Percentiles rank a stretch among this genome's conserved stretches.
These are phyloP conservation scores for Talaromyces proteolyticus DNA, from an alignment of 495 filamentous ascomycete species.

Conservation along the genomic window DNA sequence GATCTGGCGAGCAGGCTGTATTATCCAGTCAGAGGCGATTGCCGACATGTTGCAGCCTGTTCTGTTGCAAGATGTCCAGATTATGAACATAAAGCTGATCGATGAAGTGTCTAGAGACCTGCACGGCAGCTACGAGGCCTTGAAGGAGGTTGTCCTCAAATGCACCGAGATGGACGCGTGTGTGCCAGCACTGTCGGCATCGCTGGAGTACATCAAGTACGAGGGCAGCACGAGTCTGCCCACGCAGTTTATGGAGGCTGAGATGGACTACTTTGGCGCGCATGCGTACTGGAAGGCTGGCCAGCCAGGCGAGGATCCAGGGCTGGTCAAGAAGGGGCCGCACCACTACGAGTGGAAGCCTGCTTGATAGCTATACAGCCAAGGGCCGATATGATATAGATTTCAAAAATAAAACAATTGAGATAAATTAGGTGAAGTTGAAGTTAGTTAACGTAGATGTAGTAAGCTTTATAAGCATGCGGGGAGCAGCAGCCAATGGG, in stretches of 20 bases:
- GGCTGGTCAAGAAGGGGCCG: slow-evolving; percentile 30
- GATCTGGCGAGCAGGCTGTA: slow-evolving; percentile 70
- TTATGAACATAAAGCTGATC: slow-evolving; percentile 40
- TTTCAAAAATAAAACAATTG: no score
- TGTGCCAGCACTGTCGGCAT: slow-evolving; percentile 57
- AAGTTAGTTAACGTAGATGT: no score
- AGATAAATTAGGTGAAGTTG: no score
- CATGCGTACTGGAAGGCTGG: slow-evolving; percentile 56
- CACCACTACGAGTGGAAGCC: slow-evolving; percentile 40
- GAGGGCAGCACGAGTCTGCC: slow-evolving; percentile 49
- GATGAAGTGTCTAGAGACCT: slow-evolving; percentile 50
- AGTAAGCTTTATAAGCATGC: no score
- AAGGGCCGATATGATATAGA: no score
- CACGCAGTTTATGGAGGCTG: slow-evolving; percentile 68
- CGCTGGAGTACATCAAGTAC: slow-evolving; percentile 67
- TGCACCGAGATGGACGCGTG: slow-evolving; percentile 56
- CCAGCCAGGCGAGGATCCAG: slow-evolving; percentile 35
- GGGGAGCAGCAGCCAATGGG: not conserved
- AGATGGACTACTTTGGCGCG: slow-evolving; percentile 72
- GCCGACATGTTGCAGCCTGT: slow-evolving; percentile 48
- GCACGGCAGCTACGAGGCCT: slow-evolving; percentile 36
- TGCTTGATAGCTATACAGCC: slow-evolving; percentile 18
- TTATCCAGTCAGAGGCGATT: slow-evolving; percentile 67
- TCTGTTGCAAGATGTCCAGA: slow-evolving; percentile 20
- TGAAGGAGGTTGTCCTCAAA: slow-evolving; percentile 54